Conservation (phyloP, 306 rosid species). For the Sphenostylis stenocarpa region DNA sequence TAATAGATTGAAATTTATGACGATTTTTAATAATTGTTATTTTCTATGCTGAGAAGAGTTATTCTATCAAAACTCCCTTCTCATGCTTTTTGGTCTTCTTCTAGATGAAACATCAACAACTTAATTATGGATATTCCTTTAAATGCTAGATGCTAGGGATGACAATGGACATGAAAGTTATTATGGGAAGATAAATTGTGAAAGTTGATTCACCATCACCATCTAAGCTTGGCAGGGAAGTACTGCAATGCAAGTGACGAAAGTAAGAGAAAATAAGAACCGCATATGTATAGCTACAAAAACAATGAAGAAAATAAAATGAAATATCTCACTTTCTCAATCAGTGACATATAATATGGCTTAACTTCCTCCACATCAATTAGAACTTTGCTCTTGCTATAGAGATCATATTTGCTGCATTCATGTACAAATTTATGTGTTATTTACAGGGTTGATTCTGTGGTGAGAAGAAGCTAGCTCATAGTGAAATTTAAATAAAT, state of each 20-base stretch:
- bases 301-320: neutral
- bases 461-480: too few species aligned
- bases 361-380: constrained; percentile 61
- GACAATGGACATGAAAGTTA: too few species aligned
- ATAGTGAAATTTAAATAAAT: neutral
- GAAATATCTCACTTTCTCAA: constrained; percentile 56
- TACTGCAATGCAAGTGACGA: constrained; percentile 38
- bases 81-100: too few species aligned
- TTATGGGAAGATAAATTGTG: too few species aligned
- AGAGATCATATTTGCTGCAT: constrained; percentile 80
- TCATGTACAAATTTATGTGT: neutral
- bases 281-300: neutral
- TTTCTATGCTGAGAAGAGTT: too few species aligned
- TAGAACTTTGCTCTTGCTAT: constrained; percentile 76
- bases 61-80: too few species aligned
- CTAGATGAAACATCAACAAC: too few species aligned
- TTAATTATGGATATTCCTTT: too few species aligned
- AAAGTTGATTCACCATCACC: too few species aligned
- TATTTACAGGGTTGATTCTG: neutral
- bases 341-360: constrained; percentile 76
- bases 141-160: too few species aligned
- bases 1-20: too few species aligned
- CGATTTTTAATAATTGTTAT: too few species aligned
- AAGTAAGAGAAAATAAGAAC: neutral
- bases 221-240: constrained; percentile 38